Evolutionary conservation across 192 early-diverging fungal genomes (phyloP).

Genomic region (Backusella psychrophila): DNA sequence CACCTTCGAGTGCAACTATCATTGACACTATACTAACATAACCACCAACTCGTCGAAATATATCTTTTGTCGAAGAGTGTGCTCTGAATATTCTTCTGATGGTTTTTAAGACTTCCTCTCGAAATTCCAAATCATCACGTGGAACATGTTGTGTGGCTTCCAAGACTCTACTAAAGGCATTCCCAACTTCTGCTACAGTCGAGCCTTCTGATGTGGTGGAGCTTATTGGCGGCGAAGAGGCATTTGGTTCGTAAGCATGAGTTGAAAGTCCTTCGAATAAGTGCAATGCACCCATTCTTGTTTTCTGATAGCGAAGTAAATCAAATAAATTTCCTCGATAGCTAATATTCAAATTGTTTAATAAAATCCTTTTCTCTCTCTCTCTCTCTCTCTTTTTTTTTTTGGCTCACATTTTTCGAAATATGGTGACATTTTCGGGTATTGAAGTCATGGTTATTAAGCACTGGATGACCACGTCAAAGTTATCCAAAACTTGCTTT

Average conservation of each 20-base stretch:
- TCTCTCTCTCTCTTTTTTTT: background rate
- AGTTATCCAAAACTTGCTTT: conserved; percentile 49
- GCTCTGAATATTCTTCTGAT: conserved; percentile 49
- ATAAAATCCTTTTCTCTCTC: background rate
- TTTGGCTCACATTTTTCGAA: conserved; percentile 46
- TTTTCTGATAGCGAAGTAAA: conserved; percentile 52
- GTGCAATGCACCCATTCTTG: conserved; percentile 45
- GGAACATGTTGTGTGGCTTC: conserved; percentile 56
- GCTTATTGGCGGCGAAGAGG: background rate
- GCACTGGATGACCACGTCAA: conserved; percentile 50
- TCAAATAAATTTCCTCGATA: conserved; percentile 56
- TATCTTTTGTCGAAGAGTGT: conserved; percentile 48
- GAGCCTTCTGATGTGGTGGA: background rate
- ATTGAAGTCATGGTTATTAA: conserved; percentile 44
- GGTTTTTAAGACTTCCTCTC: conserved; percentile 51
- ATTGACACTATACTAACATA: conserved; percentile 60
- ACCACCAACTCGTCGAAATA: conserved; percentile 58
- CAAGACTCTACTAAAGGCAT: conserved; percentile 54
- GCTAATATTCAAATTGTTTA: conserved; percentile 10
- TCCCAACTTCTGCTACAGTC: conserved; percentile 28
- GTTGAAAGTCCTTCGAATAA: conserved; percentile 50
- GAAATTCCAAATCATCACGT: conserved; percentile 53
- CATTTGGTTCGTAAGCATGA: conserved; percentile 35
- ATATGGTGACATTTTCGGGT: conserved; percentile 43
- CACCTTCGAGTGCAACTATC: conserved; percentile 51